phyloP scores from a whole-genome alignment of 345 rosid genomes.

The Sonneratia alba region DNA sequence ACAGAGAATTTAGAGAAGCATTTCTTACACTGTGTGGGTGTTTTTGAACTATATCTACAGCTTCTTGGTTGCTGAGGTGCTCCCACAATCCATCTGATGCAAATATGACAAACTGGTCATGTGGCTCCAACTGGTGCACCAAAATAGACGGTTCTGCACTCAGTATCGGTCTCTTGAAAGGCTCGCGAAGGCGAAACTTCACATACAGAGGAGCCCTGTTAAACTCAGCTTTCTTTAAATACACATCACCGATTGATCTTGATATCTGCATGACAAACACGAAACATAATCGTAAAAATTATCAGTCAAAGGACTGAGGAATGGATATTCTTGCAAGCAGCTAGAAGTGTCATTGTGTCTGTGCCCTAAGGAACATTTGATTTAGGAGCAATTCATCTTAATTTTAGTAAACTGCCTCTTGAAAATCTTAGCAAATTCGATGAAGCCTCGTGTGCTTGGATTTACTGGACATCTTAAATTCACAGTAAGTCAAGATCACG shows the following conservation, averaged over 20 bases:
- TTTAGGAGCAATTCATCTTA: too few species aligned
- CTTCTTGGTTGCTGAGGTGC: constrained; percentile 45
- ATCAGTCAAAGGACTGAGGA: too few species aligned
- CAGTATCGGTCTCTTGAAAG: constrained; percentile 34
- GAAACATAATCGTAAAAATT: too few species aligned
- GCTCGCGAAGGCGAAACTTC: constrained; percentile 31
- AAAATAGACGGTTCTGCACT: constrained; percentile 39
- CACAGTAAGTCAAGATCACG: too few species aligned
- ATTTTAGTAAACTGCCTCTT: too few species aligned
- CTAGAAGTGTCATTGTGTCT: too few species aligned
- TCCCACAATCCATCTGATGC: constrained; percentile 55
- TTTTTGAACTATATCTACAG: constrained; percentile 37
- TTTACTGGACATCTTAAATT: too few species aligned
- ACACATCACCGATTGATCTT: constrained; percentile 40
- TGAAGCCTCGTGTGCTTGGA: too few species aligned
- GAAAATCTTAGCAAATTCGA: too few species aligned
- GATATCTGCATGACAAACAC: constrained; percentile 22
- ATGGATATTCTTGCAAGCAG: too few species aligned
- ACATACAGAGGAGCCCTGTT: constrained; percentile 33
- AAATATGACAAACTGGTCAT: constrained; percentile 36
- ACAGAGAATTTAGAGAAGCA: not conserved
- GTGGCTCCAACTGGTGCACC: constrained; percentile 27
- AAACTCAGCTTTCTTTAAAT: constrained; percentile 40
- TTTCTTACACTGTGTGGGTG: constrained; percentile 27
- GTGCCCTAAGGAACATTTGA: too few species aligned